These are phyloP conservation scores for Colletotrichum incanum DNA, from an alignment of 2,329 filamentous ascomycete genomes.

Conservation along the genomic window DNA sequence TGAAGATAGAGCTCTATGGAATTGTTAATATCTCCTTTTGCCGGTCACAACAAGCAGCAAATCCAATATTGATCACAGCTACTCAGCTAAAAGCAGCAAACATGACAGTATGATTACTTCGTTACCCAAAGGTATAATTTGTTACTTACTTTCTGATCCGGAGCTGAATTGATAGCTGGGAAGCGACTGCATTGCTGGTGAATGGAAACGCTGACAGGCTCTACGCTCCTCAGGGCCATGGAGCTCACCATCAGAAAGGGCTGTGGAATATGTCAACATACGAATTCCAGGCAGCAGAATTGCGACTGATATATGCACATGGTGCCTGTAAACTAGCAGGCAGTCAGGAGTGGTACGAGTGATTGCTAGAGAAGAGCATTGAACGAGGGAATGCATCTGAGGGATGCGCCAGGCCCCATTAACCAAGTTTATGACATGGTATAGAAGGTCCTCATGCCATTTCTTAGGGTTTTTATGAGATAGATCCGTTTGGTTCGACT, in stretches of 20 bases:
- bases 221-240: neutral
- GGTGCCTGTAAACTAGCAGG: too few species aligned
- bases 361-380: neutral
- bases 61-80: neutral
- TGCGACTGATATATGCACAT: neutral
- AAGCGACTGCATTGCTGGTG: neutral
- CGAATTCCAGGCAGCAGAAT: neutral
- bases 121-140: too few species aligned
- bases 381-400: neutral
- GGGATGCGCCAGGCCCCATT: neutral
- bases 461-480: neutral
- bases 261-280: neutral
- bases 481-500: neutral
- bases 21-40: neutral
- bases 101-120: neutral
- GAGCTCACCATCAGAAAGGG: neutral
- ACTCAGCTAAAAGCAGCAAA: neutral
- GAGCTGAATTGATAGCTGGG: neutral
- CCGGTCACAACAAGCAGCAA: neutral
- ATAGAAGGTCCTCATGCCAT: neutral
- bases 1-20: neutral
- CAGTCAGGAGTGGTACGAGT: too few species aligned
- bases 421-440: neutral
- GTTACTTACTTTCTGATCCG: neutral
- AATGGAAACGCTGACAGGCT: neutral